Evolutionary conservation across 305 asterid species (phyloP).

Genomic region (Fraxinus ornus): DNA sequence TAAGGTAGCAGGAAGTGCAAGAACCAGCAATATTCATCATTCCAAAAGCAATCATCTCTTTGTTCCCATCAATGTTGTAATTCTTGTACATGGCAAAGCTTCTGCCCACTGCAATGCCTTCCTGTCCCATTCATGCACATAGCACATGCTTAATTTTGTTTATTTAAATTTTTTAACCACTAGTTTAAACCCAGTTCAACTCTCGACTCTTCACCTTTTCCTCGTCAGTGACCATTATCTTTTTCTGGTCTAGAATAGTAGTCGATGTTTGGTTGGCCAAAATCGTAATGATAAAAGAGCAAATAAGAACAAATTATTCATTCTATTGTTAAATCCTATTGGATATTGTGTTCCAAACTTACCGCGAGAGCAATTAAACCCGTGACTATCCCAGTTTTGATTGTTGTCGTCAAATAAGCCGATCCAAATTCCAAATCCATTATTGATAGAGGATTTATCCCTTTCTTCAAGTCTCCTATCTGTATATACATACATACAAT

Average conservation of each 20-base stretch:
- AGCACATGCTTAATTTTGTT: neutral
- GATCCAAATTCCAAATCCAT: constrained; percentile 46
- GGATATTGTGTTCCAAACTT: neutral
- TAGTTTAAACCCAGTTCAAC: neutral
- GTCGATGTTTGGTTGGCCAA: neutral
- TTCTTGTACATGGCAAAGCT: constrained; percentile 26
- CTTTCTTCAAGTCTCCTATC: constrained; percentile 50
- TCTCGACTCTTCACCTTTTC: neutral
- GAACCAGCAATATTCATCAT: constrained; percentile 30
- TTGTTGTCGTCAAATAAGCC: constrained; percentile 33
- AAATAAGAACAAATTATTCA: neutral
- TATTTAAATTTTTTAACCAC: neutral
- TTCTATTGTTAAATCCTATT: neutral
- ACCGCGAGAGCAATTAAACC: constrained; percentile 31
- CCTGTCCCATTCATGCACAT: constrained; percentile 12
- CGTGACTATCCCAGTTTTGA: constrained; percentile 25
- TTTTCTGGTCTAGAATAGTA: neutral
- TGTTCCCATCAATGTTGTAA: constrained; percentile 30
- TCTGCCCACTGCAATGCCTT: constrained; percentile 32
- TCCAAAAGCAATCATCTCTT: constrained; percentile 32
- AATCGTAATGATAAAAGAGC: neutral
- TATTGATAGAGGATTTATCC: constrained; percentile 45
- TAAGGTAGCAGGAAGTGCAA: constrained; percentile 27
- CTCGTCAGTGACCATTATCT: neutral
- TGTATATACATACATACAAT: constrained; percentile 13